Evolutionary conservation across 306 rosid genomes (phyloP), one percentile per base, ranked within the genome.

Genomic region (Chamaecrista fasciculata): DNA sequence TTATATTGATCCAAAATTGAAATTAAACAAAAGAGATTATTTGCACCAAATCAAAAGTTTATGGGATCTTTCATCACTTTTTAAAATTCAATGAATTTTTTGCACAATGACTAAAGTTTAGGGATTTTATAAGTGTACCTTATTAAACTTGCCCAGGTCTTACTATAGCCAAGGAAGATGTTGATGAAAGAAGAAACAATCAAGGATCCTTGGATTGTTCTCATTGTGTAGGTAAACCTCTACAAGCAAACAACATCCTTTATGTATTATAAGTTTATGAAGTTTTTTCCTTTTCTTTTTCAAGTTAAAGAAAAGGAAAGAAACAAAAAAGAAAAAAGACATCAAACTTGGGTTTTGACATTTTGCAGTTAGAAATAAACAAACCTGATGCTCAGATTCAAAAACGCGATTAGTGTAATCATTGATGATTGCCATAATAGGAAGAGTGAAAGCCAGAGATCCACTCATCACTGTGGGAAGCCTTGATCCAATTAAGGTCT

Each of bases 151-250:
- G 89, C 95, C 98, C 98, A 93, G 11, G 62, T 40, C 78, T 50
- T 81, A 64, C 96, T 86, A 79, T 62, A 93, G 7, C 97, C 98
- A 33, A 93, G 81, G 78, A 93, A 62, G 74, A 93, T 79, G 76
- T 82, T 90, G 87, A 93, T 11, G 28, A 88, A 83, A 63, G 98
- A 86, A 53, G 97, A 77, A 55, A 93, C 90, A 19, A 93, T 86
- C 37, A 93, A 74, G 16, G 97, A 93, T 16, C 98, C 97, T 76
- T 93, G 98, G 76, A 93, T 84, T 40, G 98, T 90, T 78, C 98
- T 81, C 39, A 93, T 83, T 39, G 82, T 83, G 75, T 78, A 60
- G 49, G 50, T 44, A 81, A 93, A 93, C 78, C 96, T 90, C 98
- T 93, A 76, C 87, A 87, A 78, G 26, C 62, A 59, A 59, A 39